Evolutionary conservation across 1,284 basidiomycete species (phyloP).

Genomic region (Microbotryomycetes sp.): DNA sequence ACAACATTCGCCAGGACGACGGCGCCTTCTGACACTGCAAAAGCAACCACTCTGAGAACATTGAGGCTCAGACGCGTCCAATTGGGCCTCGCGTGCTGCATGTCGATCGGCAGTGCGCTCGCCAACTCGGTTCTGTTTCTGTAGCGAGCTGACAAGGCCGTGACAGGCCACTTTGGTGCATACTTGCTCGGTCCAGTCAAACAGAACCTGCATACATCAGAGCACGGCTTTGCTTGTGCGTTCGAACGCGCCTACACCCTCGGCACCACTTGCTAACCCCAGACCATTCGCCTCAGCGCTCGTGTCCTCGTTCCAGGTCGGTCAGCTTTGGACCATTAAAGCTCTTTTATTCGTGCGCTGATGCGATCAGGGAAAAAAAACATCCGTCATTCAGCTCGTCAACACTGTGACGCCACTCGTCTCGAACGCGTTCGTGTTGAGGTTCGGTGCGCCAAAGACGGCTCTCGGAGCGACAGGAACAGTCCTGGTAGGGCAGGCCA

Average conservation of each 20-base stretch:
- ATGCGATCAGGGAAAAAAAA: too few relatives aligned
- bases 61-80: not conserved
- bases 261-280: too few relatives aligned
- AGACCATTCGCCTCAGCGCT: too few relatives aligned
- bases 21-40: not conserved
- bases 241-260: not conserved
- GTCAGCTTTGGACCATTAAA: not conserved
- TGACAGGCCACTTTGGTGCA: slow-evolving; percentile 14
- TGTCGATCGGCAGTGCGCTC: slow-evolving; percentile 9
- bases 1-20: too few relatives aligned
- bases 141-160: not conserved
- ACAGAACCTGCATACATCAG: slow-evolving; percentile 6
- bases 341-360: not conserved
- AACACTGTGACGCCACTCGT: slow-evolving; percentile 25
- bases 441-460: slow-evolving; percentile 14
- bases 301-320: slow-evolving; percentile 8
- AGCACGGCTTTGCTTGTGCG: slow-evolving; percentile 13
- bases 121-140: not conserved
- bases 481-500: slow-evolving; percentile 14
- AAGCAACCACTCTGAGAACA: not conserved
- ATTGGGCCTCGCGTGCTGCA: slow-evolving; percentile 8
- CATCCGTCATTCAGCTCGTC: too few relatives aligned
- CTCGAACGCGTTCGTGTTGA: not conserved
- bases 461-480: slow-evolving; percentile 17
- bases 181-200: slow-evolving; percentile 25